Percentiles rank a stretch among this genome's conserved stretches.
Conservation (phyloP, 108 stramenopile species). For the Skeletonema tropicum region DNA sequence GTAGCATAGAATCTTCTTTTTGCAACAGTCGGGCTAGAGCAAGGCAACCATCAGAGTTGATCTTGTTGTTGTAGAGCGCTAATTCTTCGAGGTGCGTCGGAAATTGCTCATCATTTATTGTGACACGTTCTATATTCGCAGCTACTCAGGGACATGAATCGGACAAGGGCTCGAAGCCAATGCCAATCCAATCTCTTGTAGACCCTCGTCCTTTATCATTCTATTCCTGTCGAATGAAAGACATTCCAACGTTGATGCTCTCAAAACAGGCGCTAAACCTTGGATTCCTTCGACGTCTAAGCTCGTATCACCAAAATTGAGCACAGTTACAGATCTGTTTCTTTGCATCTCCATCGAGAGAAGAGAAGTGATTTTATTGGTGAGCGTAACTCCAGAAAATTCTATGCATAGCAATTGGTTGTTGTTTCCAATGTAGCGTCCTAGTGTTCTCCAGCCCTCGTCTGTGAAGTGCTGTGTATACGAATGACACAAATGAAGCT, state of each 20-base stretch:
- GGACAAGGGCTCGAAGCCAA: neutral
- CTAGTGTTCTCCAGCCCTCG: neutral
- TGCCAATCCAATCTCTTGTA: neutral
- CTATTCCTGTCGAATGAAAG: neutral
- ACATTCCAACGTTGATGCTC: neutral
- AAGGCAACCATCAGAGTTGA: neutral
- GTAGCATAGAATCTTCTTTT: neutral
- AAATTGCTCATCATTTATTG: neutral
- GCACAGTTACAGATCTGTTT: neutral
- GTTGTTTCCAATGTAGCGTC: neutral
- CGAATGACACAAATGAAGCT: neutral
- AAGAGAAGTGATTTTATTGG: neutral
- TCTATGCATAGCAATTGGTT: neutral
- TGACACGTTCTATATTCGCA: neutral
- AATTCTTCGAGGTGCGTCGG: neutral
- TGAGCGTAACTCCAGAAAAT: neutral
- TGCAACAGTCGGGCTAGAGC: neutral
- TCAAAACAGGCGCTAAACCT: neutral
- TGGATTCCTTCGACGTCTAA: neutral
- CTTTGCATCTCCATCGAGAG: neutral
- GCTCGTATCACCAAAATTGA: neutral
- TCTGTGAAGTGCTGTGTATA: neutral
- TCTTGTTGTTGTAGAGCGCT: neutral
- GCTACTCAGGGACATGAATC: neutral
- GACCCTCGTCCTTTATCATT: neutral